Evolutionary conservation across 2,329 filamentous ascomycete genomes (phyloP), one percentile per base, ranked within the genome.

Genomic region (Venturia nashicola): DNA sequence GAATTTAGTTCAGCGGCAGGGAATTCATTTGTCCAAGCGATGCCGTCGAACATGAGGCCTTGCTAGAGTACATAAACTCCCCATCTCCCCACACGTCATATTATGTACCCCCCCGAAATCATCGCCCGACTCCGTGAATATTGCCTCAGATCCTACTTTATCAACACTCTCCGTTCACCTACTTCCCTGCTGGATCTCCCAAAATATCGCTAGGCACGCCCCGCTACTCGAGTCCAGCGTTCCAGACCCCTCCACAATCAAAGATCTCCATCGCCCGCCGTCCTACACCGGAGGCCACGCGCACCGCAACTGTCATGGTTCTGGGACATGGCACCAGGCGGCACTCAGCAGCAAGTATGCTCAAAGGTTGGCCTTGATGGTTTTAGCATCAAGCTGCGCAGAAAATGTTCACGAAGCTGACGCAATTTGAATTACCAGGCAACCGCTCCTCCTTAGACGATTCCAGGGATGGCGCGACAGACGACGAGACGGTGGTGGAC

Each of bases 401-500:
- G 7, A 20, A 57, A 2, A 57, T n/a, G 32, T 18, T 32, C 51
- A 36, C 51, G 20, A 36, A 9, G 34, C 48, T 60, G 23, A 60
- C 59, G 14, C 9, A 43, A 23, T 34, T 63, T 44, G 32, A 44
- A 27, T 18, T 32, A 55, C 39, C 27, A 64, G 62, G 62, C 48
- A 63, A 51, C 62, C 62, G 62, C 42, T 63, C 75, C 48, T 78
- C 77, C 54, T 72, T 71, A 51, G 76, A 79, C 67, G 75, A 74
- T 59, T 69, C 72, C 51, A 69, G 74, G 64, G 72, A 72, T 67
- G 74, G 75, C 68, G 73, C 75, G 42, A 72, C 70, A 62, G 78
- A 81, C 67, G 90, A 95, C 71, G 91, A 91, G 72, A 87, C 85
- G 65, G 83, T 93, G 66, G 87, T 97, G 71, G 91, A 96, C 77